A percentile compares a stretch with the other conserved stretches of the same genome.
Evolutionary conservation across 768 basidiomycete genomes (phyloP).

Genomic region (Cystofilobasidium capitatum): DNA sequence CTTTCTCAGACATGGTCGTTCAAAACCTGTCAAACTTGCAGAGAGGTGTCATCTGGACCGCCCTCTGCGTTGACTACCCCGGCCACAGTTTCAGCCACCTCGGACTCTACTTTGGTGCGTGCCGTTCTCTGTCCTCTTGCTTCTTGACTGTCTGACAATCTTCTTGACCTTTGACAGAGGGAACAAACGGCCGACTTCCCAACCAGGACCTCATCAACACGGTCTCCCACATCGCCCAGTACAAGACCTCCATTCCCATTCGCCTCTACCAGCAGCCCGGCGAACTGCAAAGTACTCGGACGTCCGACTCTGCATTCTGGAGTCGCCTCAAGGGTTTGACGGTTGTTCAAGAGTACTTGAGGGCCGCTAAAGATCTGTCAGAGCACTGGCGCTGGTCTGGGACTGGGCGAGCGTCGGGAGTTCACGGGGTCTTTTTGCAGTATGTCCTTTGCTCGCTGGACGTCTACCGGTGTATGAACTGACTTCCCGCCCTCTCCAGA

Average conservation of each 20-base stretch:
- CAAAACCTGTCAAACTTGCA: conserved; percentile 9
- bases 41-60: conserved; percentile 91
- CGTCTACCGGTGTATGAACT: too few relatives aligned
- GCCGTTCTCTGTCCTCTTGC: neutral
- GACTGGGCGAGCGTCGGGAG: conserved; percentile 18
- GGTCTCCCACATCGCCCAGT: conserved; percentile 58
- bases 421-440: conserved; percentile 26
- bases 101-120: conserved; percentile 83
- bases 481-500: conserved; percentile 43
- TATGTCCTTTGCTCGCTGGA: conserved; percentile 3
- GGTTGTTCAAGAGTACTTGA: conserved; percentile 28
- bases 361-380: conserved; percentile 56
- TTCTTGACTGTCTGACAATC: neutral
- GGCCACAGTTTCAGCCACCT: conserved; percentile 94
- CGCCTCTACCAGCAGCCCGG: conserved; percentile 63
- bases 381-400: conserved; percentile 26
- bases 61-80: conserved; percentile 86
- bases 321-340: neutral
- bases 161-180: conserved; percentile 51
- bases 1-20: conserved; percentile 3
- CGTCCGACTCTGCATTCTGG: neutral
- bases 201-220: conserved; percentile 93
- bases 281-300: neutral
- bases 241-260: conserved; percentile 64
- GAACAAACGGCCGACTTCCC: conserved; percentile 83